Evolutionary conservation across 176 grass and related monocot species (phyloP).

Genomic region (Saccharum officinarum): DNA sequence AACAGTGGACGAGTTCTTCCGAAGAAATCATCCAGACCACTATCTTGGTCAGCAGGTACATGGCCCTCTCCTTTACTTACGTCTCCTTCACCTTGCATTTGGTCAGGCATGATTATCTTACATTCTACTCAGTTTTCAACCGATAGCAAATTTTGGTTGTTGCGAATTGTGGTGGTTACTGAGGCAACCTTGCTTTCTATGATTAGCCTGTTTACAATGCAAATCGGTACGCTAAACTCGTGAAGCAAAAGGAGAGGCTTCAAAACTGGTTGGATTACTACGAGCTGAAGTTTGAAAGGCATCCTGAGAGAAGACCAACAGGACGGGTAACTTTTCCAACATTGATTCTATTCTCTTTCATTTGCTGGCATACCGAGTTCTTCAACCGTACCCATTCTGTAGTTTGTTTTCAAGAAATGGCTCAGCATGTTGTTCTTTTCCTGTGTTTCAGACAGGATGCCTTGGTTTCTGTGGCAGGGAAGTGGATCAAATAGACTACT

Average conservation of each 20-base stretch:
- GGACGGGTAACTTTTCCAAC: constrained; percentile 55
- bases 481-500: constrained; percentile 78
- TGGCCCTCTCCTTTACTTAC: neutral
- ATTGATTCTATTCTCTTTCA: neutral
- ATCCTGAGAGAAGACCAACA: constrained; percentile 76
- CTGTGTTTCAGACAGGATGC: constrained; percentile 68
- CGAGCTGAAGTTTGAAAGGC: constrained; percentile 82
- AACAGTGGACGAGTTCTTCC: constrained; percentile 89
- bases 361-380: neutral
- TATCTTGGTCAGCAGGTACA: constrained; percentile 94
- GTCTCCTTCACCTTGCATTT: neutral
- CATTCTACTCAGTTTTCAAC: neutral
- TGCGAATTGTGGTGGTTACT: neutral
- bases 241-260: constrained; percentile 72
- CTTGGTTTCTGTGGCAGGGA: constrained; percentile 70
- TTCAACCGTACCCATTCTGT: neutral
- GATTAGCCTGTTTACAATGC: constrained; percentile 94
- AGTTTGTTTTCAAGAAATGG: neutral
- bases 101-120: neutral
- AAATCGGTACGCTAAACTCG: constrained; percentile 81
- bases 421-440: constrained; percentile 16
- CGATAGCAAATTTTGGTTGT: neutral
- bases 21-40: constrained; percentile 86
- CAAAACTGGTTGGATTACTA: constrained; percentile 98
- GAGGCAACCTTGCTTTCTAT: constrained; percentile 17